phyloP scores from a whole-genome alignment of 2,329 filamentous ascomycete species.

The Tolypocladium tundrense region DNA sequence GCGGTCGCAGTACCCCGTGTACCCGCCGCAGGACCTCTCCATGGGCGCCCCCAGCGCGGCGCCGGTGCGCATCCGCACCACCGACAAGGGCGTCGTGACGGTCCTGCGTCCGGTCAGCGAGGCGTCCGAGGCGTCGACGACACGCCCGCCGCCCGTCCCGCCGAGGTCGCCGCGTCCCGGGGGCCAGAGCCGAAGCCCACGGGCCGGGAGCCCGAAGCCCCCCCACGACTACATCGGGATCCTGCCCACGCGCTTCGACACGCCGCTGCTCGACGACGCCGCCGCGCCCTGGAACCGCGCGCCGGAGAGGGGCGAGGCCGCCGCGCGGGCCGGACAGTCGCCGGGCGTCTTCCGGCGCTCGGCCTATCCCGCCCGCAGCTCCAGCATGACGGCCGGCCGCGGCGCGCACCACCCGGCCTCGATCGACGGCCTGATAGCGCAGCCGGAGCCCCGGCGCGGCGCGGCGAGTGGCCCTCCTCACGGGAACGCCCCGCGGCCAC shows the following conservation, averaged over 20 bases:
- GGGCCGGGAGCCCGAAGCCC: slow-evolving; percentile 2
- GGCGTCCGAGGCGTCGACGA: slow-evolving; percentile 6
- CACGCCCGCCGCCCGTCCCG: neutral
- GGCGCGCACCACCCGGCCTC: slow-evolving; percentile 5
- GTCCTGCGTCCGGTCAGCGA: slow-evolving; percentile 21
- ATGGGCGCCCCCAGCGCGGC: slow-evolving; percentile 3
- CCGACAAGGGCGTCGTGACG: slow-evolving; percentile 26
- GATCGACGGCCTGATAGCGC: slow-evolving; percentile 12
- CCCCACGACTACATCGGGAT: slow-evolving; percentile 12
- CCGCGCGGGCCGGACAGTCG: neutral
- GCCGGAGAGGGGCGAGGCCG: slow-evolving; percentile 1
- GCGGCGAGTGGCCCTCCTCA: neutral
- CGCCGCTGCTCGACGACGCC: slow-evolving; percentile 10
- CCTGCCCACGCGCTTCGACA: slow-evolving; percentile 12
- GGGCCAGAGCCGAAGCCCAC: neutral
- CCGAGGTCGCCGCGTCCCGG: neutral
- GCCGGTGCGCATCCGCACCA: slow-evolving; percentile 17
- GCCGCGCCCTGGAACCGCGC: slow-evolving; percentile 6
- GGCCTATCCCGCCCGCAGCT: slow-evolving; percentile 13
- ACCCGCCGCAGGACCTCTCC: slow-evolving; percentile 9
- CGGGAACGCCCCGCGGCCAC: neutral
- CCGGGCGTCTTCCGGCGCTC: slow-evolving; percentile 6
- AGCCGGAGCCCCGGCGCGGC: neutral
- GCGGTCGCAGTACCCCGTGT: slow-evolving; percentile 23
- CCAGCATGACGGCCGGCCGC: slow-evolving; percentile 13